phyloP scores from a whole-genome alignment of 345 rosid genomes.

The Eucalyptus victrix region DNA sequence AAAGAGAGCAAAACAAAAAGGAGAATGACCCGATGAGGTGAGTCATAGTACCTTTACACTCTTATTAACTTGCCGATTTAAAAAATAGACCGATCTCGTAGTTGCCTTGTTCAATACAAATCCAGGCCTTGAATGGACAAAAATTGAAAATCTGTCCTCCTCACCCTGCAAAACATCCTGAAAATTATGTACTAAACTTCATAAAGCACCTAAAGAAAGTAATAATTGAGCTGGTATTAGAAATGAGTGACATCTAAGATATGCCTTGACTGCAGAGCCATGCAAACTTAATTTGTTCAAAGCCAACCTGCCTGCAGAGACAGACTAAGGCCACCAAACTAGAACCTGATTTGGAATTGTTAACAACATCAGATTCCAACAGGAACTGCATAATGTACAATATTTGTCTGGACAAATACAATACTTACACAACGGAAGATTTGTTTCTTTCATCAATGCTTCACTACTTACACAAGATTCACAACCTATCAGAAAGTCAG shows the following conservation, averaged over 20 bases:
- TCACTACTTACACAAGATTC: background rate
- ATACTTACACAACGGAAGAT: background rate
- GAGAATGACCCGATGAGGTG: background rate
- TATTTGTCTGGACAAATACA: background rate
- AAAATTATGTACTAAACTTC: background rate
- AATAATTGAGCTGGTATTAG: background rate
- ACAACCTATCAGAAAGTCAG: background rate
- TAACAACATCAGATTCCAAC: background rate
- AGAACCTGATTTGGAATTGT: background rate
- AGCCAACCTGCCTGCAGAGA: background rate
- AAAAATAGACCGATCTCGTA: slow-evolving; percentile 61
- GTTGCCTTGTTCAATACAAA: slow-evolving; percentile 72
- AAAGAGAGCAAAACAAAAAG: background rate
- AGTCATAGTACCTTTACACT: slow-evolving; percentile 61
- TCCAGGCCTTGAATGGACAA: slow-evolving; percentile 94
- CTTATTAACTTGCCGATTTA: slow-evolving; percentile 77
- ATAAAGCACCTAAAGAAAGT: background rate
- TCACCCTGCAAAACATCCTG: slow-evolving; percentile 43
- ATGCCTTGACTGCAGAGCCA: background rate
- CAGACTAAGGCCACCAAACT: background rate
- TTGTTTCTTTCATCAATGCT: background rate
- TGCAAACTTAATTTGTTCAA: background rate
- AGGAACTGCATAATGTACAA: background rate
- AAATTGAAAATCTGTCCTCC: slow-evolving; percentile 67
- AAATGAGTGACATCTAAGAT: background rate